phyloP scores from a whole-genome alignment of 345 rosid species.

The Euphorbia tirucalli region DNA sequence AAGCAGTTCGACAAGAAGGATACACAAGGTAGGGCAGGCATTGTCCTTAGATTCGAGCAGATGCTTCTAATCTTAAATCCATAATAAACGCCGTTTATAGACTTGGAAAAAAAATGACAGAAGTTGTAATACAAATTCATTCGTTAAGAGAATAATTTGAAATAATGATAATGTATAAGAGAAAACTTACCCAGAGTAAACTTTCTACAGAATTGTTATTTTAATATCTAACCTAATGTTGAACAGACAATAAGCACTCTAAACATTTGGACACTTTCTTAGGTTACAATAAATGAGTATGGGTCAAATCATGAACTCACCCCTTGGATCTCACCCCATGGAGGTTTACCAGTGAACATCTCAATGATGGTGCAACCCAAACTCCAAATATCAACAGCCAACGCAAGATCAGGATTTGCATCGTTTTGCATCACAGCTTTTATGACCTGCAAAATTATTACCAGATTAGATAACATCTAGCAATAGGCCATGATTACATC shows the following conservation, averaged over 20 bases:
- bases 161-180: neutral
- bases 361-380: slow-evolving; percentile 70
- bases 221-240: no score
- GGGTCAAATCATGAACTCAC: slow-evolving; percentile 34
- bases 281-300: neutral
- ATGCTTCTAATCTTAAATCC: neutral
- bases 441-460: slow-evolving; percentile 45
- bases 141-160: neutral
- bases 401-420: slow-evolving; percentile 52
- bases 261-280: neutral
- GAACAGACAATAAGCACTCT: neutral
- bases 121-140: neutral
- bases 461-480: slow-evolving; percentile 1
- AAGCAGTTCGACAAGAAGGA: no score
- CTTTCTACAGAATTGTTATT: no score
- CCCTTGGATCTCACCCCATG: slow-evolving; percentile 69
- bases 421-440: slow-evolving; percentile 42
- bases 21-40: neutral
- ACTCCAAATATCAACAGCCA: slow-evolving; percentile 78
- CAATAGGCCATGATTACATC: neutral
- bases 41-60: neutral
- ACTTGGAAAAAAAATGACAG: no score
- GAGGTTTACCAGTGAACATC: slow-evolving; percentile 67
- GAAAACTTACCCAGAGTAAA: neutral
- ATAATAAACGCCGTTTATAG: neutral